These are phyloP conservation scores for Saccharomyces hybrid DNA, from an alignment of 1,139 yeast genomes.

Conservation along the genomic window DNA sequence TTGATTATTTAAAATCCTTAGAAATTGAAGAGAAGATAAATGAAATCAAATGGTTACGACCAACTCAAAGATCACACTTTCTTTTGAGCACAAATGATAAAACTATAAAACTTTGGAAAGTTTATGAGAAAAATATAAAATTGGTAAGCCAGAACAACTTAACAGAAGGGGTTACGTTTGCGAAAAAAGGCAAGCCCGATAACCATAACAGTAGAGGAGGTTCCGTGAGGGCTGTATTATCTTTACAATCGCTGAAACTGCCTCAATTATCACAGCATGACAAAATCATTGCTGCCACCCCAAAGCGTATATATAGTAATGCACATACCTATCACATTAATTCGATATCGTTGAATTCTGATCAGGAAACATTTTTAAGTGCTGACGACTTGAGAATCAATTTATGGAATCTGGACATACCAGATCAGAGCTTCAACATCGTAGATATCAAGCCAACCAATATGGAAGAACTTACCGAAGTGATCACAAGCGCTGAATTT, in stretches of 20 bases:
- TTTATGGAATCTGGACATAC: slow-evolving; percentile 90
- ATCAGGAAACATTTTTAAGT: slow-evolving; percentile 89
- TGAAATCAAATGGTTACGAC: slow-evolving; percentile 92
- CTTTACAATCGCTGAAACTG: slow-evolving; percentile 47
- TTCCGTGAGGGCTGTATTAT: slow-evolving; percentile 23
- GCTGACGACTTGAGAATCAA: slow-evolving; percentile 95
- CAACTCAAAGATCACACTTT: slow-evolving; percentile 82
- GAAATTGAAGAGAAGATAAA: slow-evolving; percentile 98
- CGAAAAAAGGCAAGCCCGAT: slow-evolving; percentile 10
- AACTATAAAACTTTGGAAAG: slow-evolving; percentile 95
- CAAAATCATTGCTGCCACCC: slow-evolving; percentile 90
- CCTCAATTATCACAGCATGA: slow-evolving; percentile 91
- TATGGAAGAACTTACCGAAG: slow-evolving; percentile 98
- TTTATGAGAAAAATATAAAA: slow-evolving; percentile 84
- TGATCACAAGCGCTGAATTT: slow-evolving; percentile 95
- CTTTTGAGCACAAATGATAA: slow-evolving; percentile 91
- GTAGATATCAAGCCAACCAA: slow-evolving; percentile 97
- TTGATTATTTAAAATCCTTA: slow-evolving; percentile 88
- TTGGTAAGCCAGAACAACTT: slow-evolving; percentile 88
- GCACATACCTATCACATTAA: slow-evolving; percentile 98
- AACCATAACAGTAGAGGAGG: slow-evolving; percentile 13
- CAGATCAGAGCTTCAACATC: slow-evolving; percentile 92
- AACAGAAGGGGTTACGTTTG: slow-evolving; percentile 15
- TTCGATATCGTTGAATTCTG: slow-evolving; percentile 89
- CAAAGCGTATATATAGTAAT: slow-evolving; percentile 83